A percentile compares a stretch with the other conserved stretches of the same genome.
Conservation (phyloP, 1,284 basidiomycete species). For the Puccinia horiana region DNA sequence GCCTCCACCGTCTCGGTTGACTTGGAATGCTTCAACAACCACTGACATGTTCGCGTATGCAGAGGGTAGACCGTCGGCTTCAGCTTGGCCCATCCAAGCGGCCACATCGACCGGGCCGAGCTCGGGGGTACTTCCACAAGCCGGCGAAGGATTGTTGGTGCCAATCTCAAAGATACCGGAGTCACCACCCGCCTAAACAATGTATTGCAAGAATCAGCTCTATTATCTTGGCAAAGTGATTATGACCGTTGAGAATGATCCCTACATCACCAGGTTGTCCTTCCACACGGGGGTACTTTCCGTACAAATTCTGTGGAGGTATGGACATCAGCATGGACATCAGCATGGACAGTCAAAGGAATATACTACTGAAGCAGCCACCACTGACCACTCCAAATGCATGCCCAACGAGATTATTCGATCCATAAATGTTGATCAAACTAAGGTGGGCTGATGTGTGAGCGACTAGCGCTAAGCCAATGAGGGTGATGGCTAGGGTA, state of each 20-base stretch:
- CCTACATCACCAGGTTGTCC: conserved; percentile 33
- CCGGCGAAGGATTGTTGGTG: conserved; percentile 28
- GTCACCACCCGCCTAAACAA: conserved; percentile 37
- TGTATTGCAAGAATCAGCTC: not conserved
- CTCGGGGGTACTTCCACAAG: conserved; percentile 40
- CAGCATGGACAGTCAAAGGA: not conserved
- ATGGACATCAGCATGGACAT: not conserved
- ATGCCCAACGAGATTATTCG: conserved; percentile 37
- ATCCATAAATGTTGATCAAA: conserved; percentile 38
- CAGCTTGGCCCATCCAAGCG: conserved; percentile 45
- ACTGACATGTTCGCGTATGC: conserved; percentile 40
- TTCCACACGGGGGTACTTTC: conserved; percentile 31
- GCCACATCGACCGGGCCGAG: conserved; percentile 18
- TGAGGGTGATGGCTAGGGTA: not conserved
- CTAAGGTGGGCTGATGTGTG: conserved; percentile 20
- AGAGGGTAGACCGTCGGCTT: conserved; percentile 33
- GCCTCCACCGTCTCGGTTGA: conserved; percentile 43
- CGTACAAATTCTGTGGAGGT: conserved; percentile 20
- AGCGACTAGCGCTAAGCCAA: not conserved
- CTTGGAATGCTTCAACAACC: conserved; percentile 38
- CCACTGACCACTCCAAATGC: conserved; percentile 40
- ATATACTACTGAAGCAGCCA: not conserved
- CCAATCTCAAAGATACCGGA: conserved; percentile 42
- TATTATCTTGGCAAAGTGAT: not conserved
- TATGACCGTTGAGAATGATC: not conserved